phyloP scores from a whole-genome alignment of 768 basidiomycete genomes.

The Chalciporus chontae region DNA sequence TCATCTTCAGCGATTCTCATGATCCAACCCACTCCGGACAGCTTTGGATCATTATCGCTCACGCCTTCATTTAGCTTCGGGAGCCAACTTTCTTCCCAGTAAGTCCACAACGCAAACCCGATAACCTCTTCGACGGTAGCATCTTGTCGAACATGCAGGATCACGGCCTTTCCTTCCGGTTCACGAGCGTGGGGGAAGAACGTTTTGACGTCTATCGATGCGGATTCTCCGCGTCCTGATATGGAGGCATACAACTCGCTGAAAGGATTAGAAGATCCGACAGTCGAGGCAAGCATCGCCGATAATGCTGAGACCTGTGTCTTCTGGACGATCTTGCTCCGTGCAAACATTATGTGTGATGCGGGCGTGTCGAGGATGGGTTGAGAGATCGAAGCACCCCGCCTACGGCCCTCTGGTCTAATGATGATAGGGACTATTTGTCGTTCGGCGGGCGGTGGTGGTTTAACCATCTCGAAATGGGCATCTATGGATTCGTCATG shows the following conservation, averaged over 20 bases:
- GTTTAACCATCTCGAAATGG: constrained; percentile 56
- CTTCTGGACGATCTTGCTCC: constrained; percentile 44
- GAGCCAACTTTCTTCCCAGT: constrained; percentile 84
- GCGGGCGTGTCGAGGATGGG: constrained; percentile 14
- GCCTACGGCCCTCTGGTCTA: constrained; percentile 27
- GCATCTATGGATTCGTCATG: constrained; percentile 33
- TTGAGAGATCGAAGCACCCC: constrained; percentile 28
- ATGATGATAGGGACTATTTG: constrained; percentile 15
- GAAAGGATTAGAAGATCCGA: constrained; percentile 76
- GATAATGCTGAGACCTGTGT: constrained; percentile 63
- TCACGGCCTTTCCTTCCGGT: constrained; percentile 60
- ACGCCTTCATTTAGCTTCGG: constrained; percentile 73
- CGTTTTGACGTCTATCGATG: constrained; percentile 63
- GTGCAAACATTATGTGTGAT: constrained; percentile 44
- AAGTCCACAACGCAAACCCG: constrained; percentile 88
- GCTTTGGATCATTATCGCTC: constrained; percentile 57
- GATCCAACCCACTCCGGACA: constrained; percentile 87
- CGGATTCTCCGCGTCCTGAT: constrained; percentile 67
- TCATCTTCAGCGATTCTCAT: constrained; percentile 93
- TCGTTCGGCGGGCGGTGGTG: constrained; percentile 29
- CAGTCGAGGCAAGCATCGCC: constrained; percentile 65
- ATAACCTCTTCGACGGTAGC: constrained; percentile 95
- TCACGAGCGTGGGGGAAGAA: constrained; percentile 81
- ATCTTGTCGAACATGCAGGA: constrained; percentile 77
- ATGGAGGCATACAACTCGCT: constrained; percentile 83